Evolutionary conservation across 2,329 filamentous ascomycete genomes (phyloP), one percentile per base, ranked within the genome.

Genomic region (Diplodia intermedia): DNA sequence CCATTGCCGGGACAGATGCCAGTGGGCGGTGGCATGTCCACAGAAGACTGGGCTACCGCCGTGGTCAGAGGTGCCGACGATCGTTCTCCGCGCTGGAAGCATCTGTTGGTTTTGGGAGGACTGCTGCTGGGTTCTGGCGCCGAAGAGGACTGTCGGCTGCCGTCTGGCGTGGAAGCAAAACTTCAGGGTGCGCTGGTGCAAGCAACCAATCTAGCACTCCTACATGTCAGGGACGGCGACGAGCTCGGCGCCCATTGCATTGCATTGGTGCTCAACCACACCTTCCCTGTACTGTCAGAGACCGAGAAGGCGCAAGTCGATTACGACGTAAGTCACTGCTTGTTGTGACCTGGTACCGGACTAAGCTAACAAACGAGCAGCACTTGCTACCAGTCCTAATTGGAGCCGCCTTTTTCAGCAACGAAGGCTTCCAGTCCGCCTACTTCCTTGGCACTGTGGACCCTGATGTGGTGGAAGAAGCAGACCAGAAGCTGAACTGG

Each of bases 81-180:
- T 54, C 84, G 83, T 72, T 89, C 82, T 36, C 86, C 84, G 20
- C 83, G 92, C 74, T 97, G 93, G 93, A 90, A 93, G 77, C 93
- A 97, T 78, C 79, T 93, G 36, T 82, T 97, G n/a, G 86, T 94
- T 5, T 85, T 97, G 9, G 89, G 89, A 0, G 94, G 93, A 3
- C 82, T 97, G 26, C 79, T 97, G 68, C 86, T 94, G 75, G 93
- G 92, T 9, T 90, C 94, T 75, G 90, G 91, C 71, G 83, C 52
- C 5, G 77, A 80, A 71, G 75, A 78, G 72, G 78, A 85, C 18
- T 84, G 87, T 69, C 86, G 89, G 50, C 81, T 88, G 55, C 87
- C 89, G 5, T 80, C 83, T 38, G 79, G 84, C 62, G 83, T 94
- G 76, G 85, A 89, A 55, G 85, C 82, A 40, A 92, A 87, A 52